Conservation (phyloP, 345 rosid species). For the Zanthoxylum bungeanum region DNA sequence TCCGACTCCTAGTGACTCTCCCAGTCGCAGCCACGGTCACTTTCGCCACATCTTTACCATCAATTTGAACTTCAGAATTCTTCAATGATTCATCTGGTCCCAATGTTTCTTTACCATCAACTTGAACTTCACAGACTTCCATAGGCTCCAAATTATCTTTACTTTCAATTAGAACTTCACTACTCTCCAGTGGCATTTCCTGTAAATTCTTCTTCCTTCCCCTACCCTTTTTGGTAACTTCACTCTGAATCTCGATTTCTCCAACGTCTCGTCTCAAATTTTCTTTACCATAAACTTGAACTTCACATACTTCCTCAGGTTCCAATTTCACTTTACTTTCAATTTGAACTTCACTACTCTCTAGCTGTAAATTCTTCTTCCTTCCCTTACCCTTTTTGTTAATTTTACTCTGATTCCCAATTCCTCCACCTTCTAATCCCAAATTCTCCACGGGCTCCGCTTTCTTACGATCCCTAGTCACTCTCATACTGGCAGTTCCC, state of each 20-base stretch:
- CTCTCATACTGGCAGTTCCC: background rate
- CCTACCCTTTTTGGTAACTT: background rate
- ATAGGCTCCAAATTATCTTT: background rate
- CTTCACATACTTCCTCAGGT: no score
- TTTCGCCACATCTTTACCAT: background rate
- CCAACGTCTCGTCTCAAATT: no score
- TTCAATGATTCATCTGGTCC: background rate
- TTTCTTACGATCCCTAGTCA: constrained; percentile 8
- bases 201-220: background rate
- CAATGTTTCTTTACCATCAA: background rate
- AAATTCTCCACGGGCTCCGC: background rate
- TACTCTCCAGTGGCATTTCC: constrained; percentile 3
- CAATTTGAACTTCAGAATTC: background rate
- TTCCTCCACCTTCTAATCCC: background rate
- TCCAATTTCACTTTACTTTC: no score
- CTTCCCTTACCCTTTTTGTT: no score
- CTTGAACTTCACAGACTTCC: background rate
- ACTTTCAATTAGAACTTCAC: background rate
- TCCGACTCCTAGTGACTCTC: background rate
- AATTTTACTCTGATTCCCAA: no score
- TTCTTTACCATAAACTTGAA: no score
- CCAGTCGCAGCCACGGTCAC: background rate
- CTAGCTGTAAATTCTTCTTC: no score
- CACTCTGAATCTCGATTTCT: background rate
- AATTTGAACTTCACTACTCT: no score